Conservation (phyloP, 805 yeast genomes). For the Wickerhamiella nectarea region DNA sequence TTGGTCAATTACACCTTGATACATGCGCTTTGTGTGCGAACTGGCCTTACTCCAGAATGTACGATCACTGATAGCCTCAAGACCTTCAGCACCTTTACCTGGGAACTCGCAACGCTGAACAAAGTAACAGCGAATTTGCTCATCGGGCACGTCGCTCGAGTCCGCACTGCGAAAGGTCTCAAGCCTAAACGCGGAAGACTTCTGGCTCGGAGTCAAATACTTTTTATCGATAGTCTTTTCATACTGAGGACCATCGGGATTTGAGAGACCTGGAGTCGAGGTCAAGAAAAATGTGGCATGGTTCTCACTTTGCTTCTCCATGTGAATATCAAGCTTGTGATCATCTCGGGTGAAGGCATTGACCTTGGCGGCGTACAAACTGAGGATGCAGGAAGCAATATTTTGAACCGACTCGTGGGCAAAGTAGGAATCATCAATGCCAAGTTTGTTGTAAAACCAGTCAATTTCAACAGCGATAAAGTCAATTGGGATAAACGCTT, state of each 20-base stretch:
- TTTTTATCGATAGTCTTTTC: slow-evolving; percentile 71
- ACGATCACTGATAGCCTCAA: slow-evolving; percentile 60
- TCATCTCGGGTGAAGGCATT: slow-evolving; percentile 65
- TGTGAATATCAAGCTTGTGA: slow-evolving; percentile 51
- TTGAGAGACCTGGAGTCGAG: slow-evolving; percentile 37
- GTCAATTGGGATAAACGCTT: slow-evolving; percentile 81
- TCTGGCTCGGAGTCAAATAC: slow-evolving; percentile 38
- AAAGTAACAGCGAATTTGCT: slow-evolving; percentile 58
- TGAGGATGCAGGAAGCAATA: slow-evolving; percentile 72
- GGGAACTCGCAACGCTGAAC: slow-evolving; percentile 54
- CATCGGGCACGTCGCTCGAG: slow-evolving; percentile 28
- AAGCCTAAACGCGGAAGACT: slow-evolving; percentile 30
- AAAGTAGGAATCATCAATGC: slow-evolving; percentile 85
- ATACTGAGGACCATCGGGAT: slow-evolving; percentile 34
- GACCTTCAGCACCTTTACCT: slow-evolving; percentile 28
- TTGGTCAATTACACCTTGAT: slow-evolving; percentile 55
- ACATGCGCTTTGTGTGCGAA: slow-evolving; percentile 61
- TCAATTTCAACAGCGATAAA: slow-evolving; percentile 73
- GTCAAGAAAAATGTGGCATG: slow-evolving; percentile 90
- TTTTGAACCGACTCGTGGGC: slow-evolving; percentile 71
- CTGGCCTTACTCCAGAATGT: slow-evolving; percentile 70
- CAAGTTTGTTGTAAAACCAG: slow-evolving; percentile 80
- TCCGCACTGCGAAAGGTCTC: slow-evolving; percentile 57
- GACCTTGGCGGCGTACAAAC: slow-evolving; percentile 83
- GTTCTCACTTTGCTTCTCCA: slow-evolving; percentile 64